Percentiles rank a stretch among this genome's conserved stretches.
These are phyloP conservation scores for Stemphylium vesicarium DNA, from an alignment of 2,329 filamentous ascomycete genomes.

Conservation along the genomic window DNA sequence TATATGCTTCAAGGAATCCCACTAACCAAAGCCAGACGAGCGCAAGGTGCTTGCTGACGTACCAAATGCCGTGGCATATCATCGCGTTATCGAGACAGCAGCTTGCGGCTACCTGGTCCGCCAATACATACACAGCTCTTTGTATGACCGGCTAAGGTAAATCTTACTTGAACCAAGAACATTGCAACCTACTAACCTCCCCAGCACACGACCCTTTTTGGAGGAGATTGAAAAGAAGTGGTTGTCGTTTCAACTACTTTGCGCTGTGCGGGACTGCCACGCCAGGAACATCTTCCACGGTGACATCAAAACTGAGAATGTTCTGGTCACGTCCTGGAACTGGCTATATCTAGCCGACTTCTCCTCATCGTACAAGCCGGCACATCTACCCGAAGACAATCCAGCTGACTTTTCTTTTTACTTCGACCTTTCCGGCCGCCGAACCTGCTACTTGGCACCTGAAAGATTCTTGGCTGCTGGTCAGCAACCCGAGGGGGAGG, in stretches of 20 bases:
- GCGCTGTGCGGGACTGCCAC: constrained; percentile 90
- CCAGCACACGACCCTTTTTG: constrained; percentile 89
- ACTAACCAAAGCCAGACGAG: constrained; percentile 64
- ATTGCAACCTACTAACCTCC: constrained; percentile 29
- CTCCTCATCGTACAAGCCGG: constrained; percentile 92
- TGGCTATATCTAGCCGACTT: constrained; percentile 99
- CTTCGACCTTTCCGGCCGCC: constrained; percentile 88
- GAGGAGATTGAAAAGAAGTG: constrained; percentile 99
- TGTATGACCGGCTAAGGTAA: constrained; percentile 87
- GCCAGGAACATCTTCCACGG: constrained; percentile 89
- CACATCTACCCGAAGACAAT: constrained; percentile 92
- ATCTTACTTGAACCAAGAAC: not conserved
- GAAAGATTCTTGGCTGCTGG: constrained; percentile 83
- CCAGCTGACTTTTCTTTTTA: constrained; percentile 98
- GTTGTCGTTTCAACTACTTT: constrained; percentile 94
- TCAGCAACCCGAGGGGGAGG: constrained; percentile 68
- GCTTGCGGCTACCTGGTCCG: constrained; percentile 91
- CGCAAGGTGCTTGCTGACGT: constrained; percentile 79
- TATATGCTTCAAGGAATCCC: not conserved
- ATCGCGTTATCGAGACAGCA: constrained; percentile 88
- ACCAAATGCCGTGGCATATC: constrained; percentile 88
- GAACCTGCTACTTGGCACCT: constrained; percentile 94
- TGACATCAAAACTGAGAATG: constrained; percentile 98
- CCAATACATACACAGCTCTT: constrained; percentile 93
- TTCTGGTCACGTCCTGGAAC: constrained; percentile 97